Conservation (phyloP, 1,139 yeast genomes). For the Diutina catenulata region DNA sequence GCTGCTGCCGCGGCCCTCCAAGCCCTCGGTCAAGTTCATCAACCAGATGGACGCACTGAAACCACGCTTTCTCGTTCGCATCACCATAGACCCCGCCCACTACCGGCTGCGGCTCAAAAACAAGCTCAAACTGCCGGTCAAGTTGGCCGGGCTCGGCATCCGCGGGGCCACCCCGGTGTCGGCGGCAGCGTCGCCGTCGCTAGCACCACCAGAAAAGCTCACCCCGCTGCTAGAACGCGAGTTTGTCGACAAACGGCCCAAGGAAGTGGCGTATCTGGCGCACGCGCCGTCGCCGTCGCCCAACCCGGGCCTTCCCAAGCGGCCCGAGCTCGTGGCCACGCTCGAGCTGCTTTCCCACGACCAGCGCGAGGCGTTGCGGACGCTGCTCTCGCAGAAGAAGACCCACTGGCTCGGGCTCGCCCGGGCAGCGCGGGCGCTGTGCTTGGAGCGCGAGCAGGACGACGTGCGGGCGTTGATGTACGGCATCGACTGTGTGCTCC, state of each 20-base stretch:
- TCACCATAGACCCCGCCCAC: slow-evolving; percentile 14
- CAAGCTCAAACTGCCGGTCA: neutral
- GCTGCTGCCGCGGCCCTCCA: neutral
- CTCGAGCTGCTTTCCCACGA: too few species aligned
- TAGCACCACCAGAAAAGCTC: too few species aligned
- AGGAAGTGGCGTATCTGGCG: too few species aligned
- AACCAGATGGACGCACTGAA: slow-evolving; percentile 16
- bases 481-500: neutral
- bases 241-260: too few species aligned
- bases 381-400: too few species aligned
- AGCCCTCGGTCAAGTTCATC: slow-evolving; percentile 19
- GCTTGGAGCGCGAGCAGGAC: neutral
- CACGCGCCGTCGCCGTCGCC: too few species aligned
- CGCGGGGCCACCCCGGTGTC: too few species aligned
- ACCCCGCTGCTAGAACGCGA: too few species aligned
- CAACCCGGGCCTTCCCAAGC: too few species aligned
- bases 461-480: neutral
- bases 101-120: slow-evolving; percentile 2
- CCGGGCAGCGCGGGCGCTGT: neutral
- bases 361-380: too few species aligned
- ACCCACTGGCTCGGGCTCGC: neutral
- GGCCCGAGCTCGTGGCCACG: too few species aligned
- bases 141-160: slow-evolving; percentile 1
- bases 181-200: too few species aligned
- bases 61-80: slow-evolving; percentile 22